Base-by-base conservation (phyloP, 305 asterid genomes). In the Caryopteris hybrid region DNA sequence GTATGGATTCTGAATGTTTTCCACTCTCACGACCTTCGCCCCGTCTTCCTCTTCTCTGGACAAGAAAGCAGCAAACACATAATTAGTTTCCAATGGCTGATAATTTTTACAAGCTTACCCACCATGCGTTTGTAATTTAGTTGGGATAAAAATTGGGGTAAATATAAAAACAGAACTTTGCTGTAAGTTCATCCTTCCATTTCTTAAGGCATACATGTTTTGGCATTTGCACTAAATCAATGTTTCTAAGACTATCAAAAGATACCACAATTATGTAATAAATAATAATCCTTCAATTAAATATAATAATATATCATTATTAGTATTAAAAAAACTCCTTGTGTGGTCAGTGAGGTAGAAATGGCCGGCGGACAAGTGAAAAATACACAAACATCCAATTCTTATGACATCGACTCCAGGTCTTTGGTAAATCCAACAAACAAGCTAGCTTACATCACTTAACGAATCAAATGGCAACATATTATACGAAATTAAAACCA, bases 11-110 rank as follows among this genome's bases (percentile, higher is more conserved):
- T 73, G 74, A 23, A 93, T 64, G 64, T 93, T 88, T 61, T 88
- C 78, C 3, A 93, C 95, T 72, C 88, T 84, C 72, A 81, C 34
- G 27, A 93, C 95, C 84, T 76, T 85, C 2, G 84, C 97, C 18
- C 96, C 97, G 11, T 90, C 99, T 71, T 85, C 95, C 38, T 86
- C 58, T 54, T 88, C 84, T 16, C 99, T 93, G 81, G 7, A 61
- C 10, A 64, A 14, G 2, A 50, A 47, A 52, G 46, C 20, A 46
- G 8, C 18, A 18, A 54, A 47, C 12, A 11, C 18, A 33, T 55
- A 47, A 61, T 4, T 64, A 11, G 54, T 25, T 25, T 25, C 31
- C 31, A 25, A 2, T 2, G 4, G 31, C 2, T 1, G 4, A 25
- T 25, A 25, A 25, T 2, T 1, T 25, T 4, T 4, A 25, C 4